Evolutionary conservation across 2,329 filamentous ascomycete species (phyloP).

Genomic region (Graphilbum ipis-grandicollis): DNA sequence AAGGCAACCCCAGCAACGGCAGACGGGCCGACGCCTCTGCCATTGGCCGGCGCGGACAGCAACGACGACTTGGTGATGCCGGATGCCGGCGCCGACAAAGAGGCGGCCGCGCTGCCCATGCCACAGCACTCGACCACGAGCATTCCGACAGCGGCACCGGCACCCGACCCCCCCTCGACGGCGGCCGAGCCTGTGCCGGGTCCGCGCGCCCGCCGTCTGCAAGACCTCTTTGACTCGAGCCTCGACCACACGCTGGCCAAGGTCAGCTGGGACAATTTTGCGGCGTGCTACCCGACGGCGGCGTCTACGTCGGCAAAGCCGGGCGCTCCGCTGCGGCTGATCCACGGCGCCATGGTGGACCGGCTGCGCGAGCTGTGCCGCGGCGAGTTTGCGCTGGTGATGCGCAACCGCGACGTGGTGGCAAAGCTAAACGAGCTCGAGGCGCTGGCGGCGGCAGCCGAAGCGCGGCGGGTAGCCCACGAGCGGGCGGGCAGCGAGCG

Average conservation of each 20-base stretch:
- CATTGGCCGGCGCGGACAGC: too few species aligned
- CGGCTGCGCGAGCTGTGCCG: constrained; percentile 35
- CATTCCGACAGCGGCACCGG: constrained; percentile 9
- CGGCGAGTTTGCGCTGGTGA: constrained; percentile 40
- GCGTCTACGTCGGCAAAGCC: constrained; percentile 27
- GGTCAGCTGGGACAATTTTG: constrained; percentile 39
- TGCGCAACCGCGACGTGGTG: constrained; percentile 33
- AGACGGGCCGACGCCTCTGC: not conserved
- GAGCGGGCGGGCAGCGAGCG: too few species aligned
- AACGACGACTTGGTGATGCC: too few species aligned
- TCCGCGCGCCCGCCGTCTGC: constrained; percentile 36
- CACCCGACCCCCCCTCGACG: too few species aligned
- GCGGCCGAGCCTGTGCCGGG: constrained; percentile 26
- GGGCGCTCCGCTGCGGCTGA: constrained; percentile 31
- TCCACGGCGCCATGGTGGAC: constrained; percentile 41
- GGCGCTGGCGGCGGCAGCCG: constrained; percentile 32
- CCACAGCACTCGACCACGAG: not conserved
- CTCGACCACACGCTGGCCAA: constrained; percentile 36
- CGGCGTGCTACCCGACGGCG: constrained; percentile 44
- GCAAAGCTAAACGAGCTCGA: constrained; percentile 42
- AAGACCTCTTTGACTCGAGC: constrained; percentile 32
- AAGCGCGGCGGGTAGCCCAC: constrained; percentile 18
- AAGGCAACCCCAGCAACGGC: not conserved
- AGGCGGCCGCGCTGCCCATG: too few species aligned
- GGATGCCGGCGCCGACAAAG: not conserved